A percentile compares a stretch with the other conserved stretches of the same genome.
phyloP scores from a whole-genome alignment of 768 basidiomycete genomes.

The Auriscalpium microsporum region DNA sequence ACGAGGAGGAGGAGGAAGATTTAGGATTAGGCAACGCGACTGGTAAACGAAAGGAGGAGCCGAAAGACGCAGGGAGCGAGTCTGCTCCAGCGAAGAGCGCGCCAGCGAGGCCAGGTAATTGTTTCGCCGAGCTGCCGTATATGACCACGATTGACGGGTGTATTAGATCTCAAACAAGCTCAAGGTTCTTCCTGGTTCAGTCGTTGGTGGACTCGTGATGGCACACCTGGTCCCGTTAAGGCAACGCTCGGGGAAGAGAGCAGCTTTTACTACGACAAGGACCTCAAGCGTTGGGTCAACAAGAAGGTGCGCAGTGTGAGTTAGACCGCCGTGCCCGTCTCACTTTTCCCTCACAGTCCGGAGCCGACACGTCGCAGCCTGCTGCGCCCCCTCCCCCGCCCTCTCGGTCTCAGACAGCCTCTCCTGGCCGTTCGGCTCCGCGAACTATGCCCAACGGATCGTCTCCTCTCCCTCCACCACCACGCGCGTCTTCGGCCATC shows the following conservation, averaged over 20 bases:
- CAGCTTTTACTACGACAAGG: slow-evolving; percentile 88
- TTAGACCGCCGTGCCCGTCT: not conserved
- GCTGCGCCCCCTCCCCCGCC: slow-evolving; percentile 66
- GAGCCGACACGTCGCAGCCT: slow-evolving; percentile 43
- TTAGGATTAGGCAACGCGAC: slow-evolving; percentile 82
- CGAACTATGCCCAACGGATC: slow-evolving; percentile 25
- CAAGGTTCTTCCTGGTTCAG: slow-evolving; percentile 60
- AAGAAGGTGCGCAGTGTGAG: slow-evolving; percentile 56
- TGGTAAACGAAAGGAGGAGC: slow-evolving; percentile 19
- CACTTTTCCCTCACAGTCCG: slow-evolving; percentile 35
- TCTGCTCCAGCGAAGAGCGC: slow-evolving; percentile 15
- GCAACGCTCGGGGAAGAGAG: slow-evolving; percentile 91
- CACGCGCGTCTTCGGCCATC: slow-evolving; percentile 56
- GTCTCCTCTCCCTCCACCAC: slow-evolving; percentile 32
- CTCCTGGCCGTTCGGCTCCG: slow-evolving; percentile 52
- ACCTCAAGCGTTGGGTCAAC: slow-evolving; percentile 94
- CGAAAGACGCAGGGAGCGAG: slow-evolving; percentile 22
- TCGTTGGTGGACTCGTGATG: slow-evolving; percentile 69
- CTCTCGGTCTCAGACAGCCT: slow-evolving; percentile 77
- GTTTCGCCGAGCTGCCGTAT: not conserved
- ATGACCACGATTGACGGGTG: not conserved
- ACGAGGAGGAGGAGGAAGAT: slow-evolving; percentile 68
- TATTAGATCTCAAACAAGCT: slow-evolving; percentile 11
- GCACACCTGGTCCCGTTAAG: slow-evolving; percentile 63
- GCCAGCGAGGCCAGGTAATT: slow-evolving; percentile 26